Base-by-base conservation (phyloP, 225 moss, liverwort and hornwort genomes). In the Rhytidiadelphus loreus region DNA sequence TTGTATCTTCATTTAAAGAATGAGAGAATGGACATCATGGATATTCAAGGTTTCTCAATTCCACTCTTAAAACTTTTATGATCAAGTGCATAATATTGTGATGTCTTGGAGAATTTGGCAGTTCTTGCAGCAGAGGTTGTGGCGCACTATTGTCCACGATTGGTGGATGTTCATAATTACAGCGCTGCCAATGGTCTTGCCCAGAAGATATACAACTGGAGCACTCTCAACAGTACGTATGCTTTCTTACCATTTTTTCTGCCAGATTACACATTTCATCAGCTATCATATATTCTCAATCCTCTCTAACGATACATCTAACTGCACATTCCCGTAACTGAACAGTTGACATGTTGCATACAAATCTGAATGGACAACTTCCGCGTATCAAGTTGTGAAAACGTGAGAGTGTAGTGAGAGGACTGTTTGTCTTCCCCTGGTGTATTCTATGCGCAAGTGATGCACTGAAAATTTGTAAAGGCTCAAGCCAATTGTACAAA, bases 181-280 rank as follows among this genome's bases (percentile, higher is more conserved):
- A 99, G 99, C 87, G 94, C 95, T 88, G 99, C 97, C 33, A 99
- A 99, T 92, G 93, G 99, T 87, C 96, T 99, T 86, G 96, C 99
- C 46, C 99, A 99, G 81, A 99, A 99, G 91, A 95, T 99, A 63
- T 97, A 99, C 93, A 99, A 99, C 82, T 99, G 99, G 99, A 99
- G 96, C 92, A 99, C 99, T 80, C 96, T 99, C 86, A 99, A 99
- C 66, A 96, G 99, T 99, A 89, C 53, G 80, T 85, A 24, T 61
- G 25, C 62, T 88, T 39, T 24, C 21, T 86, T 75, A 68, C 46
- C 65, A n/a, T n/a, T 23, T 39, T 70, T 46, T 16, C 26, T 74
- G 19, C 81, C 12, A 66, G 16, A 43, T 25, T 41, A 29, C 22
- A 12, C 6, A 13, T 50, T 43, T 61, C 83, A 41, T 61, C 18